Evolutionary conservation across 2,329 filamentous ascomycete genomes (phyloP), one percentile per base, ranked within the genome.

Genomic region (Verticillium zaregamsianum): DNA sequence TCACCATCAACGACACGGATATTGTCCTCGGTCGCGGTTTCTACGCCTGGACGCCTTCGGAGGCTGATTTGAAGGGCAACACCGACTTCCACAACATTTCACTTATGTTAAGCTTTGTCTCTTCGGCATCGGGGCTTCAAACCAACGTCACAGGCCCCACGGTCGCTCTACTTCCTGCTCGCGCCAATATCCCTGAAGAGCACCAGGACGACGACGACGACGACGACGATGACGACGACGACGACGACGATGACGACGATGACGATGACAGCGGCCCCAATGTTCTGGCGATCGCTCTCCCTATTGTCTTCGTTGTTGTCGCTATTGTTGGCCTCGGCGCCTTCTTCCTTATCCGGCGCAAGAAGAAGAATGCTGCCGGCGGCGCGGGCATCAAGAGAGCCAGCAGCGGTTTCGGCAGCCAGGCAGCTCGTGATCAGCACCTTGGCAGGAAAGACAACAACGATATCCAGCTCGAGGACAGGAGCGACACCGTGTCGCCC

Each of bases 11-110:
- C 32, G 61, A 66, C 7, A 32, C 40, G 11, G 57, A 61, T 5
- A 49, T 73, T 23, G 61, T 63, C 28, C 71, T 70, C 35, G 61
- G 59, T n/a, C 52, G 61, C 2, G 74, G 74, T 56, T 76, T 69
- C 67, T 69, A 65, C 58, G 62, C 66, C 25, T 73, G 72, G 68
- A 59, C 58, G 14, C 60, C 65, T 1, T 63, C 72, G 28, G 66
- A 67, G 4, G 17, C 55, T 37, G 63, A 69, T 59, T 66, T 73
- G 32, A 64, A 72, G 15, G 35, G 58, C 5, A 60, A 56, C 14
- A 31, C 58, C 12, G 23, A 54, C 56, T 45, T 55, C 17, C 49
- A 65, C n/a, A 64, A 62, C 55, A 64, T 67, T 32, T 62, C 66
- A 1, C 58, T 73, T 28, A 61, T 62, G 57, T 59, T 74, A 31